Base-by-base conservation (phyloP, 73 alveolate species). In the Paramecium bursaria region DNA sequence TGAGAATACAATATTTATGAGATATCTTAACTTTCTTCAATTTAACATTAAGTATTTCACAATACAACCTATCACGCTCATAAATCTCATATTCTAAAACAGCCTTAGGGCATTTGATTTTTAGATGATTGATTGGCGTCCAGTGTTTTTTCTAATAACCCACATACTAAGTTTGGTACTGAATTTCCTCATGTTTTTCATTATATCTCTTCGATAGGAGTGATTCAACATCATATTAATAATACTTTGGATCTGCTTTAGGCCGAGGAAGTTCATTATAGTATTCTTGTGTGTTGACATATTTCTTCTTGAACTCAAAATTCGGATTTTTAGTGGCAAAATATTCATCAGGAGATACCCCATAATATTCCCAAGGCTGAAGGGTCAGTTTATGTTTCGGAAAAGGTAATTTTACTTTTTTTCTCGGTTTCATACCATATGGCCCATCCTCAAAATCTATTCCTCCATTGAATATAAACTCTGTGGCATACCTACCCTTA, bases 381-480 rank as follows among this genome's bases (percentile, higher is more conserved):
- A 67, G 50, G 33, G 50, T 67, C 9, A 67, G 22, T 67, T 27
- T 67, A 67, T 67, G 82, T 67, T 67, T 67, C 5, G 82, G 82
- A 21, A 67, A 67, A 21, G 82, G 82, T 4, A 67, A 42, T 39
- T 67, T 67, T 9, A 35, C 3, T 42, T 67, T 67, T 15, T 42
- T 31, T 10, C 17, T 35, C 44, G 55, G 7, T 67, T 31, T 17
- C 50, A 21, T 25, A 17, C 82, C 82, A 67, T 67, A 67, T 15
- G 82, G 82, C 6, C 82, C 82, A 67, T 67, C 82, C 17, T 67
- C 82, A n/a, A 67, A n/a, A 67, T 67, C 82, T 0, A 67, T 35
- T 14, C 60, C 61, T 30, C 82, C 82, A 67, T 47, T 67, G 21
- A 67, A 67, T 6, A 67, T 42, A 14, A 67, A 67, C 22, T 67